A percentile compares a stretch with the other conserved stretches of the same genome.
phyloP scores from a whole-genome alignment of 805 yeast genomes.

The Zygoascus tannicola region DNA sequence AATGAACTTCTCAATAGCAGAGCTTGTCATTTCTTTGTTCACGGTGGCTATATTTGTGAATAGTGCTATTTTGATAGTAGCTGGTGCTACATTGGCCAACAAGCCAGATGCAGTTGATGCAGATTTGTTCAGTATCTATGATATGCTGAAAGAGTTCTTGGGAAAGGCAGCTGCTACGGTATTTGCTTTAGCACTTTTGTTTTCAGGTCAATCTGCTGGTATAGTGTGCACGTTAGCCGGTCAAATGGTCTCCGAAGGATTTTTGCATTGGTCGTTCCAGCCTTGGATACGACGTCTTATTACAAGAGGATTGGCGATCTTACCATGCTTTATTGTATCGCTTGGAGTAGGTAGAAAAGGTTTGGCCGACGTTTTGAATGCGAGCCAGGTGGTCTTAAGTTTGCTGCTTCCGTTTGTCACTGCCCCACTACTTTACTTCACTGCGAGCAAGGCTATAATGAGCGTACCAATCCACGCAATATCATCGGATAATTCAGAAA shows the following conservation, averaged over 20 bases:
- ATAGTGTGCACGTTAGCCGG: constrained; percentile 86
- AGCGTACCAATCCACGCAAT: constrained; percentile 25
- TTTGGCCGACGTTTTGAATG: constrained; percentile 57
- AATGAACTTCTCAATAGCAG: constrained; percentile 72
- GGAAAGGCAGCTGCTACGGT: constrained; percentile 83
- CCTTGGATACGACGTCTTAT: constrained; percentile 75
- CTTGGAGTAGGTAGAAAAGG: constrained; percentile 72
- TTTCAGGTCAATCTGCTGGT: constrained; percentile 87
- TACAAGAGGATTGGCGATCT: constrained; percentile 74
- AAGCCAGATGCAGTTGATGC: constrained; percentile 61
- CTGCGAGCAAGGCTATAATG: constrained; percentile 61
- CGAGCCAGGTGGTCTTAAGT: constrained; percentile 74
- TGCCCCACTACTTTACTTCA: constrained; percentile 79
- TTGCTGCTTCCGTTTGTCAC: constrained; percentile 76
- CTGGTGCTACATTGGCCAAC: constrained; percentile 72
- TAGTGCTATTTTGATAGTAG: constrained; percentile 80
- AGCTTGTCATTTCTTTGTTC: constrained; percentile 69
- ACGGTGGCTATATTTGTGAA: constrained; percentile 90
- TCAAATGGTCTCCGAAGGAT: constrained; percentile 89
- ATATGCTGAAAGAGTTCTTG: constrained; percentile 55
- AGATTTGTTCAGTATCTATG: constrained; percentile 72
- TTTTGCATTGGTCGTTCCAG: constrained; percentile 64
- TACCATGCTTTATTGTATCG: constrained; percentile 76
- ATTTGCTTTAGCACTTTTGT: constrained; percentile 79
- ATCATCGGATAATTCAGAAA: background rate